Percentiles rank a stretch among this genome's conserved stretches.
Conservation (phyloP, 352 stramenopile genomes). For the Phytophthora nicotianae region DNA sequence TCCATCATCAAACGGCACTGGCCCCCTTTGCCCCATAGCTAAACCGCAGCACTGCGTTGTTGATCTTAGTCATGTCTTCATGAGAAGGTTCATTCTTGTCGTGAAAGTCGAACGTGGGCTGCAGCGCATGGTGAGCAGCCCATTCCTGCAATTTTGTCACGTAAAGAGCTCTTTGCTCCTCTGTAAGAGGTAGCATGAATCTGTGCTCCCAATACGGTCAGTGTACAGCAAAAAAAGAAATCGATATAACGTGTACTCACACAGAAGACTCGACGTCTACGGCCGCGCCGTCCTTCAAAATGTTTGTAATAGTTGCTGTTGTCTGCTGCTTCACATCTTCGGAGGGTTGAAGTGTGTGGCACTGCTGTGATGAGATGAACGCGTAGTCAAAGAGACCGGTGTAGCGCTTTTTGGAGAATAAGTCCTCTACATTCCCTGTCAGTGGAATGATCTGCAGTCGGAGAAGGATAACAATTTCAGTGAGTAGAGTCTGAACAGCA, state of each 20-base stretch:
- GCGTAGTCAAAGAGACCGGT: conserved; percentile 61
- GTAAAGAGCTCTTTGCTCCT: conserved; percentile 71
- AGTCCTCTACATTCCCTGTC: conserved; percentile 57
- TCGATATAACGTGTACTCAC: conserved; percentile 39
- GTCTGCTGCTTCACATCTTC: conserved; percentile 18
- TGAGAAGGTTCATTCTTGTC: conserved; percentile 35
- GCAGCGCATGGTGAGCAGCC: conserved; percentile 36
- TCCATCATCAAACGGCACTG: not conserved
- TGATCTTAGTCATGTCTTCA: conserved; percentile 58
- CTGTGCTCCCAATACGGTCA: conserved; percentile 27
- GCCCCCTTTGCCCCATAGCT: conserved; percentile 23
- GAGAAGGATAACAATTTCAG: not conserved
- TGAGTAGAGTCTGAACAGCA: not conserved
- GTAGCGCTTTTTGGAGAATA: conserved; percentile 75
- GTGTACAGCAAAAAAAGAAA: not conserved
- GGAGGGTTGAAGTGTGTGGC: conserved; percentile 49
- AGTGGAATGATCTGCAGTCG: conserved; percentile 64
- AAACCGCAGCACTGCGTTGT: conserved; percentile 69
- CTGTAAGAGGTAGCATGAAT: conserved; percentile 74
- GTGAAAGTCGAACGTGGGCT: conserved; percentile 41
- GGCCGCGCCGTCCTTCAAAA: conserved; percentile 47
- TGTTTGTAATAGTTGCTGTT: conserved; percentile 32
- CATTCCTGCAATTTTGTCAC: conserved; percentile 75
- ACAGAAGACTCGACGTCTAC: conserved; percentile 78
- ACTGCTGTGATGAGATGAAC: conserved; percentile 72